phyloP scores from a whole-genome alignment of 2,329 filamentous ascomycete species.

The Diaporthe amygdali region DNA sequence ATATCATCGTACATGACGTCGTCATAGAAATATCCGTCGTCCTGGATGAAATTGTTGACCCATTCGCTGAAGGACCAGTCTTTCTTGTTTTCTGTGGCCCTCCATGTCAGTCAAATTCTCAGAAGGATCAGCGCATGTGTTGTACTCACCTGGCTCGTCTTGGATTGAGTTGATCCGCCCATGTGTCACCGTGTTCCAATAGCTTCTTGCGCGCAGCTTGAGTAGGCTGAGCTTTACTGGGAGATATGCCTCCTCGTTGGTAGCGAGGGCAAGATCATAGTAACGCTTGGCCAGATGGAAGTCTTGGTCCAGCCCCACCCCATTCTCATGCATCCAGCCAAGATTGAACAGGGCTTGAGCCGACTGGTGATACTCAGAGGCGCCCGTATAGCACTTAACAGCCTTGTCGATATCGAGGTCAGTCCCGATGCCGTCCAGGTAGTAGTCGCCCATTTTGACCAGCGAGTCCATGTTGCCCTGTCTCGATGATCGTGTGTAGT shows the following conservation, averaged over 20 bases:
- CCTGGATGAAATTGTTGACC: slow-evolving; percentile 82
- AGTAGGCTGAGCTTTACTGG: slow-evolving; percentile 88
- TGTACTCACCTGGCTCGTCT: slow-evolving; percentile 79
- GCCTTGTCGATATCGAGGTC: slow-evolving; percentile 80
- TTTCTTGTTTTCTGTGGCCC: slow-evolving; percentile 64
- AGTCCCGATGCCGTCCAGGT: slow-evolving; percentile 81
- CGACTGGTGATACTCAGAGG: slow-evolving; percentile 88
- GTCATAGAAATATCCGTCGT: slow-evolving; percentile 69
- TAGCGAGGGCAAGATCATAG: slow-evolving; percentile 90
- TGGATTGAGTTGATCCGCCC: slow-evolving; percentile 92
- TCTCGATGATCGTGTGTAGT: slow-evolving; percentile 93
- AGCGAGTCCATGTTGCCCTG: slow-evolving; percentile 93
- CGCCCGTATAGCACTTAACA: slow-evolving; percentile 88
- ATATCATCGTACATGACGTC: slow-evolving; percentile 60
- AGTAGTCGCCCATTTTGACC: slow-evolving; percentile 99
- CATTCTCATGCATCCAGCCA: slow-evolving; percentile 99
- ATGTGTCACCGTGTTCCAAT: slow-evolving; percentile 92
- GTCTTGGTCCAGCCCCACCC: slow-evolving; percentile 89
- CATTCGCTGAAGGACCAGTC: slow-evolving; percentile 84
- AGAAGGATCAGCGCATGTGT: not conserved
- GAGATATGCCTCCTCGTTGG: slow-evolving; percentile 91
- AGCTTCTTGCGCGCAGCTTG: slow-evolving; percentile 83
- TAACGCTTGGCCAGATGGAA: slow-evolving; percentile 97
- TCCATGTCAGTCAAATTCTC: slow-evolving; percentile 34
- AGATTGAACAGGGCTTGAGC: slow-evolving; percentile 97